Conservation (phyloP, 345 rosid genomes). For the Populus davidiana region DNA sequence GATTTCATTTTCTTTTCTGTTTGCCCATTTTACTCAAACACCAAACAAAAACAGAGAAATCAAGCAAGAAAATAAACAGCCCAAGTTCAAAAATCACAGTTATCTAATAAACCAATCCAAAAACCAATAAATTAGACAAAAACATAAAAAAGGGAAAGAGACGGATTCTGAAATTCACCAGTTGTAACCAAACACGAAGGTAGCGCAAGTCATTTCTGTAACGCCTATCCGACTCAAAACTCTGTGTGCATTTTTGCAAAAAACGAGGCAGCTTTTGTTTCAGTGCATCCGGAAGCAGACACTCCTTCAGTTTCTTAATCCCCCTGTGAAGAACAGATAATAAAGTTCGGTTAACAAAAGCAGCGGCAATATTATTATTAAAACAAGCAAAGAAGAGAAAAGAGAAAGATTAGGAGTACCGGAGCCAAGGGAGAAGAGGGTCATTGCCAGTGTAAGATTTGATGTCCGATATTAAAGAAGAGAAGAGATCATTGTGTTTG, state of each 20-base stretch:
- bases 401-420: conserved; percentile 36
- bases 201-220: conserved; percentile 77
- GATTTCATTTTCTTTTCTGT: background rate
- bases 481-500: conserved; percentile 46
- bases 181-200: conserved; percentile 85
- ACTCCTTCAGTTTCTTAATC: conserved; percentile 67
- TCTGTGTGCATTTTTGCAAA: conserved; percentile 70
- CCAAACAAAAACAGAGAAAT: background rate
- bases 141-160: background rate
- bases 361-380: background rate
- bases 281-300: conserved; percentile 44
- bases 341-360: background rate
- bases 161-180: conserved; percentile 42
- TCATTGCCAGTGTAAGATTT: conserved; percentile 78
- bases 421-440: conserved; percentile 87
- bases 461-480: conserved; percentile 74
- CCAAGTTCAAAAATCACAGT: background rate
- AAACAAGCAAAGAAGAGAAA: background rate
- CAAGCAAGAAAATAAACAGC: background rate
- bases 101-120: background rate
- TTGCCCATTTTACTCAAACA: background rate
- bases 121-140: background rate
- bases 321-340: conserved; percentile 43
- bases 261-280: conserved; percentile 86
- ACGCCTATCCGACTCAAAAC: conserved; percentile 70